Conservation (phyloP, 2,329 filamentous ascomycete genomes). For the Alternaria atra region DNA sequence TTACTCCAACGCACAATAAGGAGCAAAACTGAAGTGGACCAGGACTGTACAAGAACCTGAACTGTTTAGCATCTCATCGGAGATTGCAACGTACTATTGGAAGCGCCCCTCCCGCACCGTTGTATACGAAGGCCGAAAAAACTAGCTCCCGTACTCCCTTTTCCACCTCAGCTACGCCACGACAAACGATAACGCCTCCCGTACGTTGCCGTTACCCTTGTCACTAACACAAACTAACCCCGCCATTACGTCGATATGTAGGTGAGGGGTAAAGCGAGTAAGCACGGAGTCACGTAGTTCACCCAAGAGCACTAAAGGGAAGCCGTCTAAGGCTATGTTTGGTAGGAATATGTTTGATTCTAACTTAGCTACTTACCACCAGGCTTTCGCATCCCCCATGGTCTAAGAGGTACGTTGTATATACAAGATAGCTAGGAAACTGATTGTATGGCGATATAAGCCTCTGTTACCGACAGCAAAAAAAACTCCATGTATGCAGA, state of each 20-base stretch:
- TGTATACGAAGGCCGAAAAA: not conserved
- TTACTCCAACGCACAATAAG: not conserved
- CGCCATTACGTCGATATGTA: not conserved
- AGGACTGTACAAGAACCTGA: not conserved
- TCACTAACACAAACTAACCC: not conserved
- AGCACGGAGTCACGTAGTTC: not conserved
- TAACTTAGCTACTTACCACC: not conserved
- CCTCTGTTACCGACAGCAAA: not conserved
- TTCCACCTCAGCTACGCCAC: slow-evolving; percentile 1
- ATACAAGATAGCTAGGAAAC: not conserved
- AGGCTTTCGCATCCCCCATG: not conserved
- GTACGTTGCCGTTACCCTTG: not conserved
- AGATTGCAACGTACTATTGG: not conserved
- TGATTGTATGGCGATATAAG: not conserved
- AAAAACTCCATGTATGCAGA: not conserved
- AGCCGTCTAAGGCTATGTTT: not conserved
- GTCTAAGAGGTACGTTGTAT: not conserved
- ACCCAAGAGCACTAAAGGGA: too few relatives aligned
- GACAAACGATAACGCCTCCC: not conserved
- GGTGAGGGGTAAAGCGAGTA: not conserved
- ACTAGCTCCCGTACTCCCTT: not conserved
- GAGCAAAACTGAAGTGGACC: not conserved
- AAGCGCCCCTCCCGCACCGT: not conserved
- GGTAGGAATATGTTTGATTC: not conserved
- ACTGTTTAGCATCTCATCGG: not conserved